Percentiles rank a stretch among this genome's conserved stretches.
These are phyloP conservation scores for Plasmodium yoelii DNA, from an alignment of 169 alveolate genomes.

Conservation along the genomic window DNA sequence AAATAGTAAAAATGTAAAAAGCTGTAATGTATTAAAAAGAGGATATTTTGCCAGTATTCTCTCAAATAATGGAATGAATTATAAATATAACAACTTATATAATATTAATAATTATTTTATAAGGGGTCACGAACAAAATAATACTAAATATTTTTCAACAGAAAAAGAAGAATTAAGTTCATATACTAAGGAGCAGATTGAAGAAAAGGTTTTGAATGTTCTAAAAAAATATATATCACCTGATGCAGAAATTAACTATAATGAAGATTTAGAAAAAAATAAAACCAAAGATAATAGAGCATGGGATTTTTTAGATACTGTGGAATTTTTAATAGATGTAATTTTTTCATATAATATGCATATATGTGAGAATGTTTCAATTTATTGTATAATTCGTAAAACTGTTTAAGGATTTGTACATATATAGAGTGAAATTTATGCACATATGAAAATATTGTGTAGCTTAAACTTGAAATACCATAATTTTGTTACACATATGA, in stretches of 20 bases:
- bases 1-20: constrained; percentile 23
- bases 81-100: constrained; percentile 9
- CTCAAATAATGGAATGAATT: constrained; percentile 40
- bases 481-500: not conserved
- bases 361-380: not conserved
- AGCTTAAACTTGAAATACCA: no score
- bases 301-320: constrained; percentile 75
- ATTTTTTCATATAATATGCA: not conserved
- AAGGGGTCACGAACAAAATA: constrained; percentile 7
- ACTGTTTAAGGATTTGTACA: not conserved
- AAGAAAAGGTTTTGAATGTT: constrained; percentile 69
- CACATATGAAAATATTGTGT: not conserved
- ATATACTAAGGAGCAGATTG: constrained; percentile 53
- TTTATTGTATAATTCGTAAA: constrained; percentile 1
- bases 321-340: constrained; percentile 75
- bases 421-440: not conserved
- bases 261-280: constrained; percentile 69
- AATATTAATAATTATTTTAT: constrained; percentile 12
- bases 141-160: constrained; percentile 24
- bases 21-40: constrained; percentile 9
- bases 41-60: constrained; percentile 20
- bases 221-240: constrained; percentile 52
- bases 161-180: constrained; percentile 38
- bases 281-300: constrained; percentile 74
- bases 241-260: constrained; percentile 58